These are phyloP conservation scores for Lasiodiplodia theobromae DNA, from an alignment of 2,329 filamentous ascomycete genomes.

Conservation along the genomic window DNA sequence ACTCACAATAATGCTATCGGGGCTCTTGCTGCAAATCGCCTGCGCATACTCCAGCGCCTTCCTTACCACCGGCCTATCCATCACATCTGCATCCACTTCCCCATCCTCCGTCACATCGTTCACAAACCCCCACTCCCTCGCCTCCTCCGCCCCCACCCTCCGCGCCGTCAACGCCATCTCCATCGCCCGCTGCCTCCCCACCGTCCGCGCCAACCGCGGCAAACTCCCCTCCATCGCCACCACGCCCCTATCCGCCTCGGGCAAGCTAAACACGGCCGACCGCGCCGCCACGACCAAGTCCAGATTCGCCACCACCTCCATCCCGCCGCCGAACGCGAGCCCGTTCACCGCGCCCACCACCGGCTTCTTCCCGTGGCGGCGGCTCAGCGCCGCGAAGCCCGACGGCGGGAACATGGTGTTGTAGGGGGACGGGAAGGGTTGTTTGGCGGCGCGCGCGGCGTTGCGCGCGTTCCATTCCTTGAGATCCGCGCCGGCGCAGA, in stretches of 20 bases:
- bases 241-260: slow-evolving; percentile 39
- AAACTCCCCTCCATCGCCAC: slow-evolving; percentile 36
- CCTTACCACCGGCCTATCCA: slow-evolving; percentile 36
- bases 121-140: slow-evolving; percentile 38
- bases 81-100: neutral
- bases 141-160: slow-evolving; percentile 34
- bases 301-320: slow-evolving; percentile 38
- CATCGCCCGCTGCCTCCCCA: slow-evolving; percentile 39
- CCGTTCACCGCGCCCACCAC: slow-evolving; percentile 68
- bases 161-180: slow-evolving; percentile 39
- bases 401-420: neutral
- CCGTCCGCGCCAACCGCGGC: slow-evolving; percentile 37
- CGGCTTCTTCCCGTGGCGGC: slow-evolving; percentile 65
- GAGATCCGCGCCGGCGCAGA: slow-evolving; percentile 33
- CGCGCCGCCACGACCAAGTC: slow-evolving; percentile 39
- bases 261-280: slow-evolving; percentile 37
- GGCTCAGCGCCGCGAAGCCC: slow-evolving; percentile 64
- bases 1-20: slow-evolving; percentile 48
- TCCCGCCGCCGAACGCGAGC: slow-evolving; percentile 43
- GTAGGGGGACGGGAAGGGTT: neutral
- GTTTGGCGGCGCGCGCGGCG: neutral
- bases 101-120: slow-evolving; percentile 36
- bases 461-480: slow-evolving; percentile 35
- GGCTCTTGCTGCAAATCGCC: slow-evolving; percentile 45
- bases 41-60: slow-evolving; percentile 47